Evolutionary conservation across 177 flowering plant genomes (phyloP).

Genomic region (Vitis hybrid): DNA sequence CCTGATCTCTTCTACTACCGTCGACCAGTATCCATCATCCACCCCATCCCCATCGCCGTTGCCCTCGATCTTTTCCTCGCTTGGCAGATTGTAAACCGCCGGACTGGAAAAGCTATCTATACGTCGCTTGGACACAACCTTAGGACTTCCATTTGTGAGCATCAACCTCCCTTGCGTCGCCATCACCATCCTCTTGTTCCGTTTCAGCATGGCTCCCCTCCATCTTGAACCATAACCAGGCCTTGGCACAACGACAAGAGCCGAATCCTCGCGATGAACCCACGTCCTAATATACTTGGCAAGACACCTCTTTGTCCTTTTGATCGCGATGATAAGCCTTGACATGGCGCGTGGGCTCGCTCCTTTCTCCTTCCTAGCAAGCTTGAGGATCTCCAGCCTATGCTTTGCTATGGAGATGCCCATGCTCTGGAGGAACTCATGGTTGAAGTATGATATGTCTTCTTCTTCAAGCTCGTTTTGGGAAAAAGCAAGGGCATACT

Average conservation of each 20-base stretch:
- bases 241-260: slow-evolving; percentile 51
- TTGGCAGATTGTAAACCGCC: slow-evolving; percentile 20
- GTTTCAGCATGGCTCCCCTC: slow-evolving; percentile 39
- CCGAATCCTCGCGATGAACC: slow-evolving; percentile 38
- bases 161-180: slow-evolving; percentile 28
- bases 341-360: slow-evolving; percentile 31
- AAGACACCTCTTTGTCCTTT: slow-evolving; percentile 46
- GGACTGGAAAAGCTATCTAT: slow-evolving; percentile 49
- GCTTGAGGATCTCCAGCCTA: slow-evolving; percentile 69
- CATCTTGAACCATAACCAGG: slow-evolving; percentile 29
- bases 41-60: slow-evolving; percentile 8
- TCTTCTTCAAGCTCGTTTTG: slow-evolving; percentile 56
- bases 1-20: slow-evolving; percentile 51
- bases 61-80: slow-evolving; percentile 22
- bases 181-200: slow-evolving; percentile 26
- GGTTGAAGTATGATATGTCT: slow-evolving; percentile 51
- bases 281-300: slow-evolving; percentile 35
- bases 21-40: slow-evolving; percentile 37
- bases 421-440: slow-evolving; percentile 62
- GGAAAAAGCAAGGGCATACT: slow-evolving; percentile 46
- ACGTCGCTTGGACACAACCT: slow-evolving; percentile 16
- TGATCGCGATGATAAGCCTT: slow-evolving; percentile 46
- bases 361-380: slow-evolving; percentile 49
- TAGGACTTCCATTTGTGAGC: slow-evolving; percentile 49
- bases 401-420: slow-evolving; percentile 62